A percentile compares a stretch with the other conserved stretches of the same genome.
Evolutionary conservation across 1,284 basidiomycete species (phyloP).

Genomic region (Hortiboletus rubellus): DNA sequence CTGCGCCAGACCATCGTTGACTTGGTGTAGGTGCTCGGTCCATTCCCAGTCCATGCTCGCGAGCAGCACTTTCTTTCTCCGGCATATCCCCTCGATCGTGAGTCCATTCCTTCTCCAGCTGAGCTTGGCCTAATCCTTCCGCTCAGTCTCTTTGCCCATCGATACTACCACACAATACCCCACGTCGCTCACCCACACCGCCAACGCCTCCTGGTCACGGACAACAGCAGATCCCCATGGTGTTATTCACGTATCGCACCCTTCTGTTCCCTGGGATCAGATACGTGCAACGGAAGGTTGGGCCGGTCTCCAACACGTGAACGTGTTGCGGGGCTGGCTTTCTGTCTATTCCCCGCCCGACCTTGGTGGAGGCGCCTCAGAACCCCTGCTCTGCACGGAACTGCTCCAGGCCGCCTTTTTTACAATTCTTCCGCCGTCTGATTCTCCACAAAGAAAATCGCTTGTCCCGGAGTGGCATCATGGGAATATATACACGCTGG

Average conservation of each 20-base stretch:
- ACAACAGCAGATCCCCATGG: constrained; percentile 43
- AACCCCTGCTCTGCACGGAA: constrained; percentile 43
- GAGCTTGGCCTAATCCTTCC: background rate
- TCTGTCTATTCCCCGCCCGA: constrained; percentile 52
- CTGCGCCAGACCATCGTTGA: background rate
- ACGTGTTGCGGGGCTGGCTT: constrained; percentile 61
- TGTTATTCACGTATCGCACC: constrained; percentile 58
- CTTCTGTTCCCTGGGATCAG: constrained; percentile 58
- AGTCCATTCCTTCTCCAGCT: constrained; percentile 18
- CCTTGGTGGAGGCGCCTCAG: constrained; percentile 22
- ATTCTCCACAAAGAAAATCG: constrained; percentile 18
- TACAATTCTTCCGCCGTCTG: constrained; percentile 49
- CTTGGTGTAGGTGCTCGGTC: constrained; percentile 60
- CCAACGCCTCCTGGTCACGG: constrained; percentile 61
- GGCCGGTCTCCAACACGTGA: constrained; percentile 76
- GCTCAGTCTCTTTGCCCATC: constrained; percentile 23
- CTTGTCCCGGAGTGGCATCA: constrained; percentile 62
- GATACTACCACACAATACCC: constrained; percentile 45
- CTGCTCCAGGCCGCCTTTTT: constrained; percentile 69
- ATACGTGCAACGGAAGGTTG: constrained; percentile 77
- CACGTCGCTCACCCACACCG: constrained; percentile 42
- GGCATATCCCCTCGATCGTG: constrained; percentile 67
- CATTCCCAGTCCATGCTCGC: constrained; percentile 78
- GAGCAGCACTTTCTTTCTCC: constrained; percentile 79
- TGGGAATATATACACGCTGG: constrained; percentile 72